Base-by-base conservation (phyloP, 2,329 filamentous ascomycete species). In the Dactylellina leptospora region DNA sequence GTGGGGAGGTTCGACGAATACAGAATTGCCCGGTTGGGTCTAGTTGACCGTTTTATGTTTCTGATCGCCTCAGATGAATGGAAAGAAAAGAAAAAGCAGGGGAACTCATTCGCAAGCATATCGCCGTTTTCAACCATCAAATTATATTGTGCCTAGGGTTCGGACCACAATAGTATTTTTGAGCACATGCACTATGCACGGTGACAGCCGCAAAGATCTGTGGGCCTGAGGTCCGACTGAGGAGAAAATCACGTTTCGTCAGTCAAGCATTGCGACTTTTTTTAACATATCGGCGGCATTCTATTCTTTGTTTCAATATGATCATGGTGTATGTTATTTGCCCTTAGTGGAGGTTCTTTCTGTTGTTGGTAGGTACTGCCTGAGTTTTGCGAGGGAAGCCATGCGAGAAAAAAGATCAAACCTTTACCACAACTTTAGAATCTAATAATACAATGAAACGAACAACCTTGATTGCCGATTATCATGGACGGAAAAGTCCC, bases 21-120 rank as follows among this genome's bases (percentile, higher is more conserved):
- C 33, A 22, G 30, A 40, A 56, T 40, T 56, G n/a, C 60, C 53
- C 6, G 42, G 23, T 56, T 64, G 20, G 51, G 60, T 18, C 42
- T 64, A 64, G 60, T 10, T 18, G 23, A 25, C 60, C 60, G 60
- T 64, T 64, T 55, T 56, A 64, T 64, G 60, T 64, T 64, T 64
- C 40, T 64, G 30, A 64, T 64, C 16, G 61, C 51, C 33, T 56
- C 16, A 42, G 48, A 40, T 40, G 42, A 27, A 66, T 56, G 44
- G 61, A 58, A 55, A 47, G 48, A 54, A 45, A 62, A 62, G 16
- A 60, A 62, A 63, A 18, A 40, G 33, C 20, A 48, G 30, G 40
- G 30, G 42, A 51, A 51, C 28, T 33, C 10, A 18, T 28, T 51
- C 53, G 33, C 30, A 56, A 11, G 54, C 22, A 54, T 42, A 51